Percentiles rank a stretch among this genome's conserved stretches.
phyloP scores from a whole-genome alignment of 129 eudicot species.

The Calendula officinalis region DNA sequence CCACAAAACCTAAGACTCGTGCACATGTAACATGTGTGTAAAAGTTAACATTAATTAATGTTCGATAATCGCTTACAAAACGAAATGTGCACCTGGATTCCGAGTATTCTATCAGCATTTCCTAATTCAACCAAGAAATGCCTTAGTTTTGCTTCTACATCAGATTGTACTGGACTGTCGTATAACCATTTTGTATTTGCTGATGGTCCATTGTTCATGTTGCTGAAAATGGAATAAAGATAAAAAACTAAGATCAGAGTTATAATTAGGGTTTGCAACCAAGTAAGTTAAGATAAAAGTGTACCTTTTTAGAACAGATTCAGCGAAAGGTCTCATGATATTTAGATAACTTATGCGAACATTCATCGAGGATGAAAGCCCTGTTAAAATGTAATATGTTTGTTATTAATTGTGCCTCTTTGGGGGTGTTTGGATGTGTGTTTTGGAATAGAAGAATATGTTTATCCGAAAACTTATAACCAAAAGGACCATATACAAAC shows the following conservation, averaged over 20 bases:
- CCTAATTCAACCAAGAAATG: slow-evolving; percentile 72
- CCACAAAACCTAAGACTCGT: neutral
- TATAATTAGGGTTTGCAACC: neutral
- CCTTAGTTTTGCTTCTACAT: slow-evolving; percentile 80
- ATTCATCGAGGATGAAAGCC: slow-evolving; percentile 91
- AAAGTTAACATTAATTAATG: neutral
- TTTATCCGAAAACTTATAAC: neutral
- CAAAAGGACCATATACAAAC: slow-evolving; percentile 34
- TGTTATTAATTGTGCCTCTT: neutral
- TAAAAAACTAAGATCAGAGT: slow-evolving; percentile 2
- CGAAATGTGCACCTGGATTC: slow-evolving; percentile 76
- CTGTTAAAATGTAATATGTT: slow-evolving; percentile 41
- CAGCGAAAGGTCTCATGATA: slow-evolving; percentile 97
- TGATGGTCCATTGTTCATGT: slow-evolving; percentile 64
- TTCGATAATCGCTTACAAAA: neutral
- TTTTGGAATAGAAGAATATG: too few relatives aligned
- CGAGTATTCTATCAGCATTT: slow-evolving; percentile 81
- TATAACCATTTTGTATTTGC: slow-evolving; percentile 64
- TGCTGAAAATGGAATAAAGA: slow-evolving; percentile 44
- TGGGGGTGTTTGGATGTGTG: neutral
- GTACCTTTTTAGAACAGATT: slow-evolving; percentile 83
- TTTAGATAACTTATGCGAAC: slow-evolving; percentile 71
- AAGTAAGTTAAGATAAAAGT: neutral
- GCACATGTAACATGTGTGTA: neutral
- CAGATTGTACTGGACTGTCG: slow-evolving; percentile 68